phyloP scores from a whole-genome alignment of 2,329 filamentous ascomycete genomes.

The Malbranchea cinnamomea region DNA sequence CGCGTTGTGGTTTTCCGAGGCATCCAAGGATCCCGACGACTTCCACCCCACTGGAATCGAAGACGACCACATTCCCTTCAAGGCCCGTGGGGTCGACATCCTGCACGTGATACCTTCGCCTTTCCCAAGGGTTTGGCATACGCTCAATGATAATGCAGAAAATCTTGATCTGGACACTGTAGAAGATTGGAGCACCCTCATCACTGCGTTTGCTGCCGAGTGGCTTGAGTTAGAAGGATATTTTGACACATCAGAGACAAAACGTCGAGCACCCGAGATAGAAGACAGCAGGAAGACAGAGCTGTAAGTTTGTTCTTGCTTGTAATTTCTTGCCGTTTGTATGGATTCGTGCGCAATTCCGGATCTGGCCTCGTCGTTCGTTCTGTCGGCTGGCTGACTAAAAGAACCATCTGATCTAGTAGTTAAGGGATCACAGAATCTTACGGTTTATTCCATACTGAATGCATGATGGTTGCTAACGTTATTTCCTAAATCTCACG shows the following conservation, averaged over 20 bases:
- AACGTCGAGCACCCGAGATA: constrained; percentile 8
- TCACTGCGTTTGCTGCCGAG: constrained; percentile 73
- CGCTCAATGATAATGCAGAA: constrained; percentile 63
- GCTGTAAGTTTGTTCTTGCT: constrained; percentile 21
- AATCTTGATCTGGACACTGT: constrained; percentile 69
- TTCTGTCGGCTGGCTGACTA: too few relatives aligned
- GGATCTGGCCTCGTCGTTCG: too few relatives aligned
- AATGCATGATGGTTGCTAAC: too few relatives aligned
- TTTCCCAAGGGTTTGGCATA: constrained; percentile 58
- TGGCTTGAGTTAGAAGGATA: constrained; percentile 72
- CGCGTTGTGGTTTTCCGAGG: constrained; percentile 49
- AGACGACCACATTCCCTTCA: constrained; percentile 88
- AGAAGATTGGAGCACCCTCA: constrained; percentile 74
- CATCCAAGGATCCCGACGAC: constrained; percentile 35
- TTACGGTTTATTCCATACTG: too few relatives aligned
- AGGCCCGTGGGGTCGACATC: constrained; percentile 70
- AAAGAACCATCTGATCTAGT: too few relatives aligned
- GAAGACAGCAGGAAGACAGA: constrained; percentile 20
- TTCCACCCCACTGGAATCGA: constrained; percentile 39
- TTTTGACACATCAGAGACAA: constrained; percentile 17
- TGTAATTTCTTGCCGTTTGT: constrained; percentile 1
- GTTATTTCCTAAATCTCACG: too few relatives aligned
- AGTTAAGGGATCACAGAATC: too few relatives aligned
- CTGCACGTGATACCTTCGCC: constrained; percentile 66
- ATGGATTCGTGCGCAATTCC: too few relatives aligned